Base-by-base conservation (phyloP, 352 stramenopile genomes). In the Thraustochytrium striatum region DNA sequence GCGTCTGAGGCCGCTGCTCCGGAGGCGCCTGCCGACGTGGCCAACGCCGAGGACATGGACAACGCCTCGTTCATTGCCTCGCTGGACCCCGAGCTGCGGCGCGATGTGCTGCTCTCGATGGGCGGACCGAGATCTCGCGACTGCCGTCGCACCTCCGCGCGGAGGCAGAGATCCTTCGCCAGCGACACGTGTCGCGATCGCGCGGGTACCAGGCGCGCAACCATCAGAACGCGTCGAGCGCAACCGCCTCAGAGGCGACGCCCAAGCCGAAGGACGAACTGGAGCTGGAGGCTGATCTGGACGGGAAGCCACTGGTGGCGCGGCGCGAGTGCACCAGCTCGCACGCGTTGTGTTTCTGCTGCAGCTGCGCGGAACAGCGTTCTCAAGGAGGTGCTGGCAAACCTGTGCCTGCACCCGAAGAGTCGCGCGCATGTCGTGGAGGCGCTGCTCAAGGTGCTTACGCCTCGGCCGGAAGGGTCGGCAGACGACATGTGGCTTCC, bases 11-110 rank as follows among this genome's bases (percentile, higher is more conserved):
- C 3, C 5, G 50, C 16, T 30, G 11, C 44, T 2, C 19, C 21
- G 11, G 69, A 79, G 69, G 28, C 69, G 25, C 52, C 69, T 39
- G 1, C 58, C 2, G 53, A 79, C 28, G 21, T 53, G 13, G 50
- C 57, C 0, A 79, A 79, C 55, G 69, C 69, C 9, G 52, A 79
- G 50, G 69, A 79, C 19, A 79, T 79, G 69, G 69, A 50, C 32
- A 47, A 41, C 13, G 69, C 69, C 7, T 79, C 69, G 19, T 30
- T 79, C 1, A 69, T 79, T 35, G 69, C 69, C 28, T 79, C 69
- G 25, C 57, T 38, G 59, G 69, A 79, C 8, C 69, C 69, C 11
- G 41, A 70, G 32, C 39, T 79, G 25, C 50, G 69, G 19, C 69
- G 50, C 28, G 69, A 79, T 16, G 55, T 62, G 9, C 55, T 62